Base-by-base conservation (phyloP, 225 moss, liverwort and hornwort species). In the Pseudisothecium myosuroides region DNA sequence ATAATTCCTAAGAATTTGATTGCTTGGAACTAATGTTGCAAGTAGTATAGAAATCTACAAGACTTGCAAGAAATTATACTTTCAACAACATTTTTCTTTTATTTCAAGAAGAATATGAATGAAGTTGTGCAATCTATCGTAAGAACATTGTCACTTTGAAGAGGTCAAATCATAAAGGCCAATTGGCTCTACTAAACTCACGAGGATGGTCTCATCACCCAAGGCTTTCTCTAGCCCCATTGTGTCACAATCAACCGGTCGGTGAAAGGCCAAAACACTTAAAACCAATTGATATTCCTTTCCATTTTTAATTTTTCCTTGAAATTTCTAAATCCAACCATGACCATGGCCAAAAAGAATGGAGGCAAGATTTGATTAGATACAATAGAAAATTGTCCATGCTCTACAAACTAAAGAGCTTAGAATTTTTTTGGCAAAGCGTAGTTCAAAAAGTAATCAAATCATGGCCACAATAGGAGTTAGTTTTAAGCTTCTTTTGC, bases 161-260 rank as follows among this genome's bases (percentile, higher is more conserved):
- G 10, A 32, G 18, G 18, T 36, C 65, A 36, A 65, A 65, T 65
- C 17, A 2, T 18, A 3, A 65, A 2, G 18, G 17, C 18, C 10
- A 65, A 36, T 1, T 65, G 5, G 3, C 18, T 65, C 1, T 19
- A 6, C 10, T 3, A 2, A 2, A 2, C 34, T 65, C 0, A 2
- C n/a, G n/a, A 5, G 2, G 11, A 36, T 66, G 66, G 36, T 11
- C 4, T 11, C 66, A 37, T 34, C 5, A 18, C 6, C 3, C 1
- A 0, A 1, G 41, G 4, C 24, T 24, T 5, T 39, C 14, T 69
- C 2, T 39, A 24, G 1, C 69, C 26, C 8, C 2, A 71, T 2
- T 1, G 5, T 71, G 3, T 26, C 1, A 1, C 0, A 3, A 26
- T 69, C 4, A 69, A 65, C 10, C 4, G 3, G 17, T 32, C 8